Percentiles rank a stretch among this genome's conserved stretches.
These are phyloP conservation scores for Phytophthora citrophthora DNA, from an alignment of 352 stramenopile species.

Conservation along the genomic window DNA sequence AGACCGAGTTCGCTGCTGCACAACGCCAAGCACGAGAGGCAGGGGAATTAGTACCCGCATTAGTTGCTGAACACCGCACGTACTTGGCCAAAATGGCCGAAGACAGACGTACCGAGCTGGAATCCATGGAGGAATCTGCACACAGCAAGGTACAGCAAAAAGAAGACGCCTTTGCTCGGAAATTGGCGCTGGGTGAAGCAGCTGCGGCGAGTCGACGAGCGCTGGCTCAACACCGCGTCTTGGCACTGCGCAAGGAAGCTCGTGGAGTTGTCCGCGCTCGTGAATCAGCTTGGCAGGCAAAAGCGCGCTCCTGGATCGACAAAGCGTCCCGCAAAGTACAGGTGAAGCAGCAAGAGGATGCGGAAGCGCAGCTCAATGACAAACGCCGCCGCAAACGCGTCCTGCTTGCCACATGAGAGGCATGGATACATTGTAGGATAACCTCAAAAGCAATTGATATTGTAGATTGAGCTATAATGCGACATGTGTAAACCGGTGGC, in stretches of 20 bases:
- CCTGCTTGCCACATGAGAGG: conserved; percentile 48
- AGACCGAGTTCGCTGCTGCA: conserved; percentile 75
- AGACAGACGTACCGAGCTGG: conserved; percentile 66
- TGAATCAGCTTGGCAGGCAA: conserved; percentile 87
- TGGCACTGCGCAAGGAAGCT: conserved; percentile 81
- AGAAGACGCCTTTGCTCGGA: conserved; percentile 78
- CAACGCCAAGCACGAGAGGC: conserved; percentile 71
- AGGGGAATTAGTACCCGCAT: conserved; percentile 58
- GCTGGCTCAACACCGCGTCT: conserved; percentile 74
- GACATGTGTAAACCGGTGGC: no score
- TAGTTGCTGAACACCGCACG: conserved; percentile 86
- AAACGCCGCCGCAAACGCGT: conserved; percentile 77
- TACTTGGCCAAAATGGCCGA: conserved; percentile 84
- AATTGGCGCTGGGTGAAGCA: conserved; percentile 72
- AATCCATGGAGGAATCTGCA: conserved; percentile 48
- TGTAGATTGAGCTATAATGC: no score
- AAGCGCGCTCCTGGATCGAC: conserved; percentile 84
- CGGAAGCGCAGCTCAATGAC: conserved; percentile 72
- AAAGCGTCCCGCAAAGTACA: conserved; percentile 89
- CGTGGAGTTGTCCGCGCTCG: conserved; percentile 67
- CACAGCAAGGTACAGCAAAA: conserved; percentile 64
- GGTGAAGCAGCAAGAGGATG: conserved; percentile 91
- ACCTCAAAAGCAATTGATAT: no score
- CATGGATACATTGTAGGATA: no score
- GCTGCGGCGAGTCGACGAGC: conserved; percentile 76